These are phyloP conservation scores for Fraxinus nigra DNA, from an alignment of 305 asterid species.

Conservation along the genomic window DNA sequence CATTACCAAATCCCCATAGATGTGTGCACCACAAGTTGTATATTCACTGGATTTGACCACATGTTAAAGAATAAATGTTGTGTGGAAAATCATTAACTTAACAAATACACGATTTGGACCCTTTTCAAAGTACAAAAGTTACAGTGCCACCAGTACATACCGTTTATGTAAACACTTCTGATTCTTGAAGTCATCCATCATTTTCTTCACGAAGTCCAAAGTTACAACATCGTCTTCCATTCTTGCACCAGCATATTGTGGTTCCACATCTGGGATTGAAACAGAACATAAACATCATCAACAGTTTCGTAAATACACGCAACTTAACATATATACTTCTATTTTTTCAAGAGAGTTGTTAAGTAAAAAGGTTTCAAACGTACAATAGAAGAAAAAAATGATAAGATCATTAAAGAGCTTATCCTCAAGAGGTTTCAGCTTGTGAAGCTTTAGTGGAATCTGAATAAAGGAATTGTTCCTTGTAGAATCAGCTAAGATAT, in stretches of 20 bases:
- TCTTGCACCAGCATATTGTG: constrained; percentile 86
- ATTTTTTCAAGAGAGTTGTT: background rate
- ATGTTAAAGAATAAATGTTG: background rate
- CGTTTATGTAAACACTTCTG: constrained; percentile 80
- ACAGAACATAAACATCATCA: constrained; percentile 28
- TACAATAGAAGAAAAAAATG: background rate
- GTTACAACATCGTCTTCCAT: constrained; percentile 83
- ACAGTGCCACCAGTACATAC: constrained; percentile 35
- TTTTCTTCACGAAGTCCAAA: constrained; percentile 80
- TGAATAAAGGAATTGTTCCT: background rate
- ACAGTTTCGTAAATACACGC: background rate
- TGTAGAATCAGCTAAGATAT: background rate
- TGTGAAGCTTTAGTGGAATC: background rate
- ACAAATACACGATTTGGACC: background rate
- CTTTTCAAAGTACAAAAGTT: background rate
- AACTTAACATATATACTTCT: background rate
- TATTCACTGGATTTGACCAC: background rate
- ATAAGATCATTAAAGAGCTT: background rate
- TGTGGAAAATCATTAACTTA: background rate
- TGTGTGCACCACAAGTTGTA: background rate
- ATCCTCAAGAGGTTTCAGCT: background rate
- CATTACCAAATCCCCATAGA: background rate
- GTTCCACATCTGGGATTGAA: constrained; percentile 71
- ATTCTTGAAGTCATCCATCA: constrained; percentile 96
- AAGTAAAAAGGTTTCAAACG: background rate